These are phyloP conservation scores for Pulveroboletus frians DNA, from an alignment of 768 basidiomycete genomes.

Conservation along the genomic window DNA sequence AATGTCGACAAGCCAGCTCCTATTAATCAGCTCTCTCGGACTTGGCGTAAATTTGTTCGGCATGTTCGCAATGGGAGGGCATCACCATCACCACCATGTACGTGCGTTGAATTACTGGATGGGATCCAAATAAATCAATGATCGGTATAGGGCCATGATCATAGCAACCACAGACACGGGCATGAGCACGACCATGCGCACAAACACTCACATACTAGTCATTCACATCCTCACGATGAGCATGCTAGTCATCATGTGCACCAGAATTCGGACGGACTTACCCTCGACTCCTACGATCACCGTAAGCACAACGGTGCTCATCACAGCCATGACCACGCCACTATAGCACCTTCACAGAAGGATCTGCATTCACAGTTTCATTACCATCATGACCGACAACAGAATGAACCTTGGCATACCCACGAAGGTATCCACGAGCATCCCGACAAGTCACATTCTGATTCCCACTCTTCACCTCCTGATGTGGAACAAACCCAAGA, in stretches of 20 bases:
- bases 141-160: conserved; percentile 15
- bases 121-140: neutral
- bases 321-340: conserved; percentile 16
- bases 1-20: conserved; percentile 92
- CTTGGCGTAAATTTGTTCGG: conserved; percentile 94
- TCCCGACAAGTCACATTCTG: conserved; percentile 18
- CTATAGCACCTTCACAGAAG: conserved; percentile 6
- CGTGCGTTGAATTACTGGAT: conserved; percentile 15
- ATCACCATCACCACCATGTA: conserved; percentile 81
- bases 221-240: conserved; percentile 31
- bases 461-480: conserved; percentile 12
- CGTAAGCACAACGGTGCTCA: conserved; percentile 7
- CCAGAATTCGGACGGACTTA: conserved; percentile 9
- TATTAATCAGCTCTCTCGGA: conserved; percentile 85
- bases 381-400: conserved; percentile 21
- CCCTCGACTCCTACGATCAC: conserved; percentile 10
- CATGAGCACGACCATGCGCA: conserved; percentile 19
- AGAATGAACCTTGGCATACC: conserved; percentile 21
- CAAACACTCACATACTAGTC: conserved; percentile 34
- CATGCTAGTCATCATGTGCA: conserved; percentile 23
- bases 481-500: conserved; percentile 6
- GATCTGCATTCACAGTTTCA: conserved; percentile 27
- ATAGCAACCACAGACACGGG: conserved; percentile 3
- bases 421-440: conserved; percentile 28
- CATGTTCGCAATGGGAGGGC: conserved; percentile 98